phyloP scores from a whole-genome alignment of 2,329 filamentous ascomycete genomes.

The Trichoderma lentiforme region DNA sequence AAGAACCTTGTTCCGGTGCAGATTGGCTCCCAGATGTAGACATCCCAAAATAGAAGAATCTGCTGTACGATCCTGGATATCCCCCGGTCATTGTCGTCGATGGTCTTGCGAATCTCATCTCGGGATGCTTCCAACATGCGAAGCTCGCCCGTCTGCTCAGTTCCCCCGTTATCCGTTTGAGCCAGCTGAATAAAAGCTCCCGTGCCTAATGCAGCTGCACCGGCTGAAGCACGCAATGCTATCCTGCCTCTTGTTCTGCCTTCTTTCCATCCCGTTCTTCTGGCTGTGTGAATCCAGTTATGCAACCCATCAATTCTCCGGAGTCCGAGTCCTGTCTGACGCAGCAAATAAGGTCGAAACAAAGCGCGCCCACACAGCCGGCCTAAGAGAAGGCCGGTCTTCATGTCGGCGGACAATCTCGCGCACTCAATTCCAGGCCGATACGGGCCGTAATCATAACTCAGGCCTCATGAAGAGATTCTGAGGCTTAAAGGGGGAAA shows the following conservation, averaged over 20 bases:
- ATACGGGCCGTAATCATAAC: neutral
- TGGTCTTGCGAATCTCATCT: slow-evolving; percentile 68
- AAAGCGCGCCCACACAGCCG: slow-evolving; percentile 43
- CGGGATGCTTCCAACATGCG: slow-evolving; percentile 84
- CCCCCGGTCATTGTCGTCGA: slow-evolving; percentile 60
- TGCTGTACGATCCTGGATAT: slow-evolving; percentile 56
- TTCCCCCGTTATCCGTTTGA: slow-evolving; percentile 49
- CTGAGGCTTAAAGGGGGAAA: neutral
- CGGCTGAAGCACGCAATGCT: slow-evolving; percentile 39
- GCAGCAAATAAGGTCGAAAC: slow-evolving; percentile 28
- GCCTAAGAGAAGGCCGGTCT: slow-evolving; percentile 41
- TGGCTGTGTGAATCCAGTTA: slow-evolving; percentile 27
- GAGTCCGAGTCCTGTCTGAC: slow-evolving; percentile 21
- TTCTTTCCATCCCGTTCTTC: slow-evolving; percentile 28
- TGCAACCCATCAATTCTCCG: slow-evolving; percentile 24
- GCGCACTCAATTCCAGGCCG: slow-evolving; percentile 9
- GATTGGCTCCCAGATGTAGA: slow-evolving; percentile 77
- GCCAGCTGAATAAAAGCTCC: slow-evolving; percentile 57
- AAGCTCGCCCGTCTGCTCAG: slow-evolving; percentile 67
- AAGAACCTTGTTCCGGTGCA: slow-evolving; percentile 85
- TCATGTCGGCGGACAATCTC: slow-evolving; percentile 41
- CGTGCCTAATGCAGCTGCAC: slow-evolving; percentile 48
- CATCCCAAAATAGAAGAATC: slow-evolving; percentile 65
- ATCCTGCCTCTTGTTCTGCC: slow-evolving; percentile 24
- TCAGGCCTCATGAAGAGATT: neutral